Base-by-base conservation (phyloP, 495 filamentous ascomycete genomes). In the Parathielavia hyrcaniae region DNA sequence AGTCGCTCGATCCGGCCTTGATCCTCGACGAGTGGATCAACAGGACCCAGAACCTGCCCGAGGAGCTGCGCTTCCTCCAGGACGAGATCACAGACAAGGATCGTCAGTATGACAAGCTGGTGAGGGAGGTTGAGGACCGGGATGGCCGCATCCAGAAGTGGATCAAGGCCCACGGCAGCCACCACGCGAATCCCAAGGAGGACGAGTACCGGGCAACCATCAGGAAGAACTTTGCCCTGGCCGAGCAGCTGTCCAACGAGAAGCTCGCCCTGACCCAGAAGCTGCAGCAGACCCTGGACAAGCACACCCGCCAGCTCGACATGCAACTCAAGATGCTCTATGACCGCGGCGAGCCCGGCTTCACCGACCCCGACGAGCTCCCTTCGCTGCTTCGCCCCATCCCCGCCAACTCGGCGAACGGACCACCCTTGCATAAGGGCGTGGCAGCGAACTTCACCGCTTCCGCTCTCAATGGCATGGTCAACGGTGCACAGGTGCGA, bases 61-160 rank as follows among this genome's bases (percentile, higher is more conserved):
- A 87, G 13, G 93, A 98, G 72, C 87, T 97, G 55, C 84, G 85
- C 36, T 92, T 96, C 76, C 76, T 96, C 62, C 87, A 96, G 71
- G 93, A 97, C 66, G 93, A 98, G 73, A 90, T 97, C 34, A 82
- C 86, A 65, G 88, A 90, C 58, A 97, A 97, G 73, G 92, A 98
- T 67, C 82, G 83, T 53, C 72, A 81, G 40, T 86, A 91, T 65
- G 79, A 86, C 63, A 88, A 91, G 38, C 88, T 85, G 65, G 77
- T 87, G 41, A 77, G 77, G 43, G 79, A 80, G 20, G 90, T 95
- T 75, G 85, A 85, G 59, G 83, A 85, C 20, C 83, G 85, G 53
- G 93, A 98, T 65, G 79, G 67, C 57, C 87, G 84, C 62, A 80
- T 98, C 51, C 93, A 98, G 69, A 95, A 91, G 71, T 92, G 85